Conservation (phyloP, 2,329 filamentous ascomycete genomes). For the Neocucurbitaria cava region DNA sequence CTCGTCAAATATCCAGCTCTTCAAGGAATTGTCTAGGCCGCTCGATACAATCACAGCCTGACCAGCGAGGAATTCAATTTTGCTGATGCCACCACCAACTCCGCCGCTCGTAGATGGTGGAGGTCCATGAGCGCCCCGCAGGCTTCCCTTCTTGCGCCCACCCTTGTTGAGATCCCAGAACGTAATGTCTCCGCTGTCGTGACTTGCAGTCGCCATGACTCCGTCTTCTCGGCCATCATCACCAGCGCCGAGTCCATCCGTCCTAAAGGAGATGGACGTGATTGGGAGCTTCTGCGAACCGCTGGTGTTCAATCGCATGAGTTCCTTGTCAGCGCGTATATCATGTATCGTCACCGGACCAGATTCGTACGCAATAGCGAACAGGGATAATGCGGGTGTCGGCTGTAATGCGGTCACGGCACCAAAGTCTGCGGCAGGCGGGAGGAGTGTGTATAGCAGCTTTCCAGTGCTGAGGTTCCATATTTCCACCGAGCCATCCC, state of each 20-base stretch:
- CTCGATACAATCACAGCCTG: constrained; percentile 91
- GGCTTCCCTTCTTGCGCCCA: constrained; percentile 82
- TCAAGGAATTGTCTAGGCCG: constrained; percentile 90
- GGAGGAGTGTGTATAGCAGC: constrained; percentile 86
- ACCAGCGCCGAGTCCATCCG: constrained; percentile 85
- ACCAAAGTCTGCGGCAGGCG: constrained; percentile 74
- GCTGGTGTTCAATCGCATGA: constrained; percentile 73
- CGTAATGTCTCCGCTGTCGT: constrained; percentile 82
- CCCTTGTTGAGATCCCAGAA: constrained; percentile 96
- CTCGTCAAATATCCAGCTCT: constrained; percentile 96
- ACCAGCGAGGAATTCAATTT: constrained; percentile 85
- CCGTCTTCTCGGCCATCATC: constrained; percentile 82
- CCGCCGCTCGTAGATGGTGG: constrained; percentile 62
- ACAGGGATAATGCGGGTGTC: constrained; percentile 80
- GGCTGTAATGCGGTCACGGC: constrained; percentile 87
- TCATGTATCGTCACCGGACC: constrained; percentile 84
- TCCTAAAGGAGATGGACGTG: constrained; percentile 87
- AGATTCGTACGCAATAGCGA: constrained; percentile 85
- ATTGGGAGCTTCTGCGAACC: constrained; percentile 68
- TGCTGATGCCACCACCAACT: constrained; percentile 79
- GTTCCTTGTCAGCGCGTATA: constrained; percentile 75
- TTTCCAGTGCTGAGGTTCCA: constrained; percentile 96
- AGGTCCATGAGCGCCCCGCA: constrained; percentile 87
- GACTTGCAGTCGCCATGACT: constrained; percentile 90
- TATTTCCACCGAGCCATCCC: constrained; percentile 90